Percentiles rank a stretch among this genome's conserved stretches.
Evolutionary conservation across 2,329 filamentous ascomycete genomes (phyloP).

Genomic region (Trichoderma afroharzianum): DNA sequence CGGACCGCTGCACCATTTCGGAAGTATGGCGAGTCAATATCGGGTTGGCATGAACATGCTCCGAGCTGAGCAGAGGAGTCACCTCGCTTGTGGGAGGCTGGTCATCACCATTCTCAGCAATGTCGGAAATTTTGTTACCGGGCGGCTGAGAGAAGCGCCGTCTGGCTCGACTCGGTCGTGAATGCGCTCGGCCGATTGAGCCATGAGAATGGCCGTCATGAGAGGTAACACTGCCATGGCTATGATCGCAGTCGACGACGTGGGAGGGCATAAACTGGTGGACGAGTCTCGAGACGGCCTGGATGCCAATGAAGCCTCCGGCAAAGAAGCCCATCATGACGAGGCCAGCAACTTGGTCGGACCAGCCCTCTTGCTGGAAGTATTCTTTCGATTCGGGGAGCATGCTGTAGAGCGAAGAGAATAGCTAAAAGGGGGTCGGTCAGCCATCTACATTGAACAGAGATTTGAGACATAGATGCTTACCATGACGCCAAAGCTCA

Average conservation of each 20-base stretch:
- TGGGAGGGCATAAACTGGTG: slow-evolving; percentile 74
- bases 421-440: slow-evolving; percentile 56
- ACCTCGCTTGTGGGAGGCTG: slow-evolving; percentile 37
- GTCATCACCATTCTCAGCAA: slow-evolving; percentile 16
- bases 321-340: slow-evolving; percentile 67
- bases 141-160: slow-evolving; percentile 27
- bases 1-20: slow-evolving; percentile 26
- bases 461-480: slow-evolving; percentile 24
- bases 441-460: background rate
- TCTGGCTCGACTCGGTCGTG: slow-evolving; percentile 32
- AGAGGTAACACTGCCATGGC: slow-evolving; percentile 54
- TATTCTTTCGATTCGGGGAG: slow-evolving; percentile 81
- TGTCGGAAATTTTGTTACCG: slow-evolving; percentile 20
- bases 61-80: slow-evolving; percentile 45
- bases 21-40: slow-evolving; percentile 28
- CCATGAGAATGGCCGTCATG: slow-evolving; percentile 28
- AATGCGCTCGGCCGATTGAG: slow-evolving; percentile 25
- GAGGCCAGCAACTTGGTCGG: slow-evolving; percentile 63
- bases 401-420: slow-evolving; percentile 91
- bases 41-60: slow-evolving; percentile 24
- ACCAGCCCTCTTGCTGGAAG: slow-evolving; percentile 64
- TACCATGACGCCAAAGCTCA: slow-evolving; percentile 97
- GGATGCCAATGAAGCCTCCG: slow-evolving; percentile 70
- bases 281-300: slow-evolving; percentile 66
- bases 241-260: slow-evolving; percentile 76